phyloP scores from a whole-genome alignment of 2,329 filamentous ascomycete species.

The Calonectria pauciramosa region DNA sequence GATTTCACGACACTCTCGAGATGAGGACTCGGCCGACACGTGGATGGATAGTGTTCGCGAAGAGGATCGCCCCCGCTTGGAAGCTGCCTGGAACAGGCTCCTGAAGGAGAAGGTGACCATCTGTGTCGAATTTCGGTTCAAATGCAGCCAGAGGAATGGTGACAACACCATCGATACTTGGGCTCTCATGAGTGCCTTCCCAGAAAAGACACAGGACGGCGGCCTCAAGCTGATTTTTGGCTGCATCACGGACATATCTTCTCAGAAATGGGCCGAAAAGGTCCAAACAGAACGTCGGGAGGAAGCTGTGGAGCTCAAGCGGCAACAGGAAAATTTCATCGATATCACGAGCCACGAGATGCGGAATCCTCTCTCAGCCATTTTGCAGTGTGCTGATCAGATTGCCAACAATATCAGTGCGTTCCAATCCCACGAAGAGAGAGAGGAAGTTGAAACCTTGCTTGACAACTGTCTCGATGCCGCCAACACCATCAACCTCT shows the following conservation, averaged over 20 bases:
- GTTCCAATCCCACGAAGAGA: constrained; percentile 53
- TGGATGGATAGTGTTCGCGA: constrained; percentile 82
- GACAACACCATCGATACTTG: constrained; percentile 77
- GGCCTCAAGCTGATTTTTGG: constrained; percentile 82
- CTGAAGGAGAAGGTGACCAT: constrained; percentile 73
- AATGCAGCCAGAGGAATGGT: constrained; percentile 73
- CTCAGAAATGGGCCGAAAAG: constrained; percentile 87
- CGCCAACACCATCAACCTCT: constrained; percentile 85
- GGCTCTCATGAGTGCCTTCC: constrained; percentile 83
- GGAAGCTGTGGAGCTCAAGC: constrained; percentile 85
- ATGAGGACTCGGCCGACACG: constrained; percentile 68
- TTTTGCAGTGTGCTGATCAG: constrained; percentile 83
- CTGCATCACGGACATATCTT: constrained; percentile 87
- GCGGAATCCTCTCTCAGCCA: constrained; percentile 81
- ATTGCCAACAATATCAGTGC: constrained; percentile 67
- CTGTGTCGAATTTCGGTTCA: constrained; percentile 83
- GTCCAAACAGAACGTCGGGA: constrained; percentile 83
- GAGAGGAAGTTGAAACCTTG: constrained; percentile 62
- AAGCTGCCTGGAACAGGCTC: constrained; percentile 73
- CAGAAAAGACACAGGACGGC: constrained; percentile 75
- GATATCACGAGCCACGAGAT: constrained; percentile 83
- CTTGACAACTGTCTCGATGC: constrained; percentile 76
- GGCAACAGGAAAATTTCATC: constrained; percentile 79
- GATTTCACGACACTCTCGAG: constrained; percentile 76
- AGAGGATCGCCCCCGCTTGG: constrained; percentile 73